These are phyloP conservation scores for Phyllosticta ampelicida DNA, from an alignment of 2,329 filamentous ascomycete species.

Conservation along the genomic window DNA sequence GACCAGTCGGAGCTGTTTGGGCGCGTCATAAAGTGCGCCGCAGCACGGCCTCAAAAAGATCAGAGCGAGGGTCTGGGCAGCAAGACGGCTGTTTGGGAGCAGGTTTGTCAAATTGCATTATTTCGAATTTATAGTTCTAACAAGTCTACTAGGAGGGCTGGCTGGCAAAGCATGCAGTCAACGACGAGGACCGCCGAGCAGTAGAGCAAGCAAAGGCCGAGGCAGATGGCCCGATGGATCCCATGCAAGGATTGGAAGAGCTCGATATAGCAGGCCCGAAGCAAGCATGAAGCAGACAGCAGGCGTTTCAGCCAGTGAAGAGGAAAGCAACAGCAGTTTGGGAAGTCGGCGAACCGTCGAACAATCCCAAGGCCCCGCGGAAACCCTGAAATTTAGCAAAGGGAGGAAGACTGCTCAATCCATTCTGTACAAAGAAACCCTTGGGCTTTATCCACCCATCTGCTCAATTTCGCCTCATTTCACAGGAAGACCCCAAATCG, in stretches of 20 bases:
- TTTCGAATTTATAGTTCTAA: constrained; percentile 1
- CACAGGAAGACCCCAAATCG: background rate
- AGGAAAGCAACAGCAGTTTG: background rate
- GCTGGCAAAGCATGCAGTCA: constrained; percentile 76
- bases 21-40: constrained; percentile 79
- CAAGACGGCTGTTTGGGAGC: constrained; percentile 93
- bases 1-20: constrained; percentile 94
- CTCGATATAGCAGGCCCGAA: constrained; percentile 91
- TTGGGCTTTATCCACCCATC: constrained; percentile 1
- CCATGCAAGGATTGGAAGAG: constrained; percentile 91
- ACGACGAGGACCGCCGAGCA: constrained; percentile 62
- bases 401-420: constrained; percentile 6
- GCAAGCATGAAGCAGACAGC: constrained; percentile 46
- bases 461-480: background rate
- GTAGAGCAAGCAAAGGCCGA: constrained; percentile 44
- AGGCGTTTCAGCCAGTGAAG: background rate
- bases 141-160: constrained; percentile 65
- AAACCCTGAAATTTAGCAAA: constrained; percentile 5
- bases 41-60: constrained; percentile 86
- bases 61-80: constrained; percentile 79
- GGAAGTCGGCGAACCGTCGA: constrained; percentile 1
- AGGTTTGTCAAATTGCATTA: constrained; percentile 51
- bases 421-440: constrained; percentile 14
- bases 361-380: constrained; percentile 5
- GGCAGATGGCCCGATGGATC: constrained; percentile 56